Conservation (phyloP, 2,329 filamentous ascomycete genomes). For the Diaporthe eres region DNA sequence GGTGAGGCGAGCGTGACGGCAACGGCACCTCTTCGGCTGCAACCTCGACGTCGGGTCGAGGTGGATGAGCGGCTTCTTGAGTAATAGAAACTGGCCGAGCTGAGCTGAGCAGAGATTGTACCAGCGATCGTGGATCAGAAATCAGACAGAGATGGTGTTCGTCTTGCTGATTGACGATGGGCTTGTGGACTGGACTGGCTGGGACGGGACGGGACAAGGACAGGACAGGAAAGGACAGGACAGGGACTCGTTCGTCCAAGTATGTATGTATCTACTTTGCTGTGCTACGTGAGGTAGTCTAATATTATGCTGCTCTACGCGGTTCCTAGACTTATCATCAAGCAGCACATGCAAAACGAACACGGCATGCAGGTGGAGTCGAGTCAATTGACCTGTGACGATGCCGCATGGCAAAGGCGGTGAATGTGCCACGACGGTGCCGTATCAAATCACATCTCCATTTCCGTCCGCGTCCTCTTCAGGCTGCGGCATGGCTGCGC, state of each 20-base stretch:
- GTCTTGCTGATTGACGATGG: too few relatives aligned
- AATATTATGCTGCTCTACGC: constrained; percentile 3
- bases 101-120: constrained; percentile 17
- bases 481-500: constrained; percentile 13
- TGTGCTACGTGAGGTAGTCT: not conserved
- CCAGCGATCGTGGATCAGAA: not conserved
- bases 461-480: not conserved
- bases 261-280: not conserved
- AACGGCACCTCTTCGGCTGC: constrained; percentile 29
- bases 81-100: constrained; percentile 14
- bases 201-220: too few relatives aligned
- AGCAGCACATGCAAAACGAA: constrained; percentile 14
- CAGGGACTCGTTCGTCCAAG: not conserved
- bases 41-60: constrained; percentile 16
- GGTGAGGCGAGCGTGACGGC: constrained; percentile 7
- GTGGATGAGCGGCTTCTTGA: constrained; percentile 22
- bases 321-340: constrained; percentile 4
- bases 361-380: constrained; percentile 25
- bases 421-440: constrained; percentile 28
- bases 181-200: not conserved
- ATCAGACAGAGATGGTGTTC: not conserved
- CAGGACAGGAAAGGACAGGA: not conserved
- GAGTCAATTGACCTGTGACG: constrained; percentile 34
- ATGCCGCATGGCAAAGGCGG: constrained; percentile 31
- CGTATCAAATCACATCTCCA: constrained; percentile 24